Evolutionary conservation across 73 alveolate genomes (phyloP).

Genomic region (Paramecium tetraurelia): DNA sequence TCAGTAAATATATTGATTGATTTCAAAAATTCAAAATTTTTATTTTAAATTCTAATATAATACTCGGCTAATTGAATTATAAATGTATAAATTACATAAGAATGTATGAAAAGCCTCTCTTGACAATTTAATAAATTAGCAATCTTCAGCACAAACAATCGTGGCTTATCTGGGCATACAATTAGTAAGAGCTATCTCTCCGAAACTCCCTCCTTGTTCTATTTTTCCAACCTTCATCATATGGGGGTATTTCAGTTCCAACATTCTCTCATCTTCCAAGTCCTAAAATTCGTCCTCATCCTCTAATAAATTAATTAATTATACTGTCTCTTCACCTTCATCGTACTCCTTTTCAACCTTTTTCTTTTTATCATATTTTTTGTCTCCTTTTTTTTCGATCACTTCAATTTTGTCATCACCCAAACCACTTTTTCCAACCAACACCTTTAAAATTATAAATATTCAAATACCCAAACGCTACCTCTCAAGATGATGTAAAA

Average conservation of each 20-base stretch:
- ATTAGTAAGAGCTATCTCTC: slow-evolving; percentile 43
- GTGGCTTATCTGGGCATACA: slow-evolving; percentile 32
- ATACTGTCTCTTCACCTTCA: slow-evolving; percentile 15
- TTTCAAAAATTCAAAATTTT: slow-evolving; percentile 39
- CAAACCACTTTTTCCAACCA: slow-evolving; percentile 14
- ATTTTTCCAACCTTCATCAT: slow-evolving; percentile 31
- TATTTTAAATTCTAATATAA: slow-evolving; percentile 1
- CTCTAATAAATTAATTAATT: neutral
- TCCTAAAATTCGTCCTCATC: slow-evolving; percentile 44
- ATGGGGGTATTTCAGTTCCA: slow-evolving; percentile 6
- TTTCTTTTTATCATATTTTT: neutral
- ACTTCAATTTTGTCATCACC: neutral
- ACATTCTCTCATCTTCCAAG: neutral
- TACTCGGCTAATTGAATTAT: neutral
- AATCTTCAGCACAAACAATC: slow-evolving; percentile 19
- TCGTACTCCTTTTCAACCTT: neutral
- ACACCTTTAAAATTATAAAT: neutral
- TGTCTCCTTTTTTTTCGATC: neutral
- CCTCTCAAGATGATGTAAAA: slow-evolving; percentile 35
- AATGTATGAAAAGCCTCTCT: slow-evolving; percentile 45
- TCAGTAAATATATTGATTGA: neutral
- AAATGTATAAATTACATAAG: neutral
- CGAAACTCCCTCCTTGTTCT: slow-evolving; percentile 29
- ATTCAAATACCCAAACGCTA: slow-evolving; percentile 10
- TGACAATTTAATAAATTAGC: slow-evolving; percentile 1